These are phyloP conservation scores for Trichophyton schoenleinii DNA, from an alignment of 2,329 filamentous ascomycete species.

Conservation along the genomic window DNA sequence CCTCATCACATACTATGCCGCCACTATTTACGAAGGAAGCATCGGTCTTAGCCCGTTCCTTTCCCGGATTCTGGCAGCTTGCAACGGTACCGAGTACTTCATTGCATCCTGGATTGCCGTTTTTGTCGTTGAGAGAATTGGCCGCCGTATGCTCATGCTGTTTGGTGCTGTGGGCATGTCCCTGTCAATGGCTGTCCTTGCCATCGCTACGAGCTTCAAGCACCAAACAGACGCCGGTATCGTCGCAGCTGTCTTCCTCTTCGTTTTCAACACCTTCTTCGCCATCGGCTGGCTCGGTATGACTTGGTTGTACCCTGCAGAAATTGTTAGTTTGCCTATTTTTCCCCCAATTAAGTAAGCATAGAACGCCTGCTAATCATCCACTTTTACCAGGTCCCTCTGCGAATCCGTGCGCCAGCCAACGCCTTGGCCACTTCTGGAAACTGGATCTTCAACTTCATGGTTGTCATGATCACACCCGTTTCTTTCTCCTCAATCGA, in stretches of 20 bases:
- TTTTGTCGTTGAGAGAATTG: slow-evolving; percentile 39
- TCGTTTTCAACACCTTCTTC: slow-evolving; percentile 52
- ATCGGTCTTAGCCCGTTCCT: slow-evolving; percentile 29
- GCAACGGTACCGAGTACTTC: slow-evolving; percentile 44
- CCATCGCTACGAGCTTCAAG: slow-evolving; percentile 27
- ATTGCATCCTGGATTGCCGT: slow-evolving; percentile 39
- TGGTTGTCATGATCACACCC: slow-evolving; percentile 55
- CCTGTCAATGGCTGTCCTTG: slow-evolving; percentile 51
- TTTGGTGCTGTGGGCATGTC: slow-evolving; percentile 55
- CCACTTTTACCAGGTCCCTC: slow-evolving; percentile 17
- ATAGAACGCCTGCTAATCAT: not conserved
- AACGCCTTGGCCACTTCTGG: slow-evolving; percentile 52
- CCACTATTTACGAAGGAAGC: slow-evolving; percentile 32
- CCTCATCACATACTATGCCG: slow-evolving; percentile 35
- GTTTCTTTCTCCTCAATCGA: slow-evolving; percentile 45
- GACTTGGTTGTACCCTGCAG: slow-evolving; percentile 51
- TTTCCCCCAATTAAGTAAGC: not conserved
- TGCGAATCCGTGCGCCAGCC: slow-evolving; percentile 40
- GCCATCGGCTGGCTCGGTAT: slow-evolving; percentile 49
- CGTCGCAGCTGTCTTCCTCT: slow-evolving; percentile 42
- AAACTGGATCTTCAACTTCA: slow-evolving; percentile 52
- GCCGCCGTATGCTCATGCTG: slow-evolving; percentile 56
- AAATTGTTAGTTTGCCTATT: slow-evolving; percentile 37
- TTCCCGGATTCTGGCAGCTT: slow-evolving; percentile 41
- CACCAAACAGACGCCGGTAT: slow-evolving; percentile 29